A percentile compares a stretch with the other conserved stretches of the same genome.
Evolutionary conservation across 768 basidiomycete genomes (phyloP).

Genomic region (Lactarius deliciosus): DNA sequence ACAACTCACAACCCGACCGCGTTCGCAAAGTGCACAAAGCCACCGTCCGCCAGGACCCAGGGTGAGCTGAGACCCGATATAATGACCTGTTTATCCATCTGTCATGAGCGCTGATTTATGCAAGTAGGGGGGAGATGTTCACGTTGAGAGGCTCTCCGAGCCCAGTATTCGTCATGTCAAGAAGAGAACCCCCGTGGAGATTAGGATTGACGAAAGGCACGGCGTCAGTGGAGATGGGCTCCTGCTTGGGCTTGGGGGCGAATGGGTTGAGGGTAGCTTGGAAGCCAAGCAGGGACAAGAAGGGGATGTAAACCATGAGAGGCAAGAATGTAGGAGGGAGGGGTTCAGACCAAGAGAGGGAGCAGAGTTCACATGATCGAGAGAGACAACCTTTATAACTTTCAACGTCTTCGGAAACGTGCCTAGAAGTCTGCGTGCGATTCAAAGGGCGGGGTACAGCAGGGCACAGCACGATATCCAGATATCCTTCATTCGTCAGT

Average conservation of each 20-base stretch:
- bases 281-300: constrained; percentile 11
- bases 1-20: constrained; percentile 28
- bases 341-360: background rate
- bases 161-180: background rate
- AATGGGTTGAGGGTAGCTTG: constrained; percentile 12
- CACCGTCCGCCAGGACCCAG: constrained; percentile 22
- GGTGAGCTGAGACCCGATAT: constrained; percentile 26
- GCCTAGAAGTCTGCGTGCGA: background rate
- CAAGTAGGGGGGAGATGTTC: background rate
- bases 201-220: constrained; percentile 3
- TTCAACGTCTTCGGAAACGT: background rate
- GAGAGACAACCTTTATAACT: background rate
- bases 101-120: background rate
- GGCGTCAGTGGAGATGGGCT: background rate
- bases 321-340: background rate
- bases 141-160: constrained; percentile 30
- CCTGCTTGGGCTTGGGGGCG: background rate
- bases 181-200: constrained; percentile 3
- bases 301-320: constrained; percentile 19
- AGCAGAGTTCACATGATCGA: background rate
- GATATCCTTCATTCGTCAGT: background rate
- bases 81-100: constrained; percentile 16
- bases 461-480: background rate
- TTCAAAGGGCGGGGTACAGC: constrained; percentile 7
- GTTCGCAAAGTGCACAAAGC: constrained; percentile 24